These are phyloP conservation scores for Paraphoma chrysanthemicola DNA, from an alignment of 2,329 filamentous ascomycete genomes.

Conservation along the genomic window DNA sequence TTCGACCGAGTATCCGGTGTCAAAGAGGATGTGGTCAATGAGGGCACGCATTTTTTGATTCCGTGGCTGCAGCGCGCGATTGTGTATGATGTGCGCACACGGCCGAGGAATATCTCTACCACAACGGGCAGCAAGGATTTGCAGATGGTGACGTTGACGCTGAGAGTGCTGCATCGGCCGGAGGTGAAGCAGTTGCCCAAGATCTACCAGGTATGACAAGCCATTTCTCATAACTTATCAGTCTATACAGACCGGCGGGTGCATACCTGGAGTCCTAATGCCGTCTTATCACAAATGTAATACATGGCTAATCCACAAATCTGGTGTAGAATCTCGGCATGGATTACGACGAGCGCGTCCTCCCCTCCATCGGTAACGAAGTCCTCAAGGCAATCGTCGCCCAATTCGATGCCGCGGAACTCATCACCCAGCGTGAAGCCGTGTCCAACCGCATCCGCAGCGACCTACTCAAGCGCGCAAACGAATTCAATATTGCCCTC, in stretches of 20 bases:
- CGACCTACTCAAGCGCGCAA: constrained; percentile 89
- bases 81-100: constrained; percentile 95
- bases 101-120: constrained; percentile 95
- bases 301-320: background rate
- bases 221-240: background rate
- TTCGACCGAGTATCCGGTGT: constrained; percentile 94
- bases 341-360: constrained; percentile 84
- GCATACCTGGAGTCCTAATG: background rate
- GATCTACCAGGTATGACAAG: constrained; percentile 86
- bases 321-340: constrained; percentile 81
- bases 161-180: constrained; percentile 92
- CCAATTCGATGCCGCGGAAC: constrained; percentile 61
- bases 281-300: background rate
- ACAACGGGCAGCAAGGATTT: constrained; percentile 98
- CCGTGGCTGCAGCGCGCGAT: constrained; percentile 96
- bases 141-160: constrained; percentile 99
- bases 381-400: constrained; percentile 62
- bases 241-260: background rate
- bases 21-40: constrained; percentile 89
- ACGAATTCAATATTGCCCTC: constrained; percentile 98
- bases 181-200: constrained; percentile 92
- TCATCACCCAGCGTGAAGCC: constrained; percentile 98
- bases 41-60: constrained; percentile 95
- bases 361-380: constrained; percentile 63
- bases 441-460: constrained; percentile 92